Evolutionary conservation across 768 basidiomycete genomes (phyloP).

Genomic region (Grammothele lineata): DNA sequence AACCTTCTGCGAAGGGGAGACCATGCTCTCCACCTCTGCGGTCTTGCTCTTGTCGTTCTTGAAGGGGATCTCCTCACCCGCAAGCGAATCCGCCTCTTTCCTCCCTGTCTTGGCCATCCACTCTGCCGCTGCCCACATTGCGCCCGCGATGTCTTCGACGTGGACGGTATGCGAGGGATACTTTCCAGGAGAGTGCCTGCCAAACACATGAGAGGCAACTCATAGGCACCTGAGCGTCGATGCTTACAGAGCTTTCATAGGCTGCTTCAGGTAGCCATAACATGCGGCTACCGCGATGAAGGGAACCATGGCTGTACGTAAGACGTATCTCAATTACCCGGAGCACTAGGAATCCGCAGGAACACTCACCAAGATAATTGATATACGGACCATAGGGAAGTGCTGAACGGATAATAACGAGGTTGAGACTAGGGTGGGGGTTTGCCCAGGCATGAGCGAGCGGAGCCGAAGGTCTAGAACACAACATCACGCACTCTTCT

Average conservation of each 20-base stretch:
- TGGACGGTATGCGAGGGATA: constrained; percentile 75
- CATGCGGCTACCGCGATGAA: constrained; percentile 73
- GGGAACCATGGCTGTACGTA: constrained; percentile 48
- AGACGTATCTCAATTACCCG: not conserved
- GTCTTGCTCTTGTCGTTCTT: constrained; percentile 70
- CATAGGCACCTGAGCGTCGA: not conserved
- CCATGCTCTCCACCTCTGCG: constrained; percentile 58
- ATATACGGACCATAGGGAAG: constrained; percentile 81
- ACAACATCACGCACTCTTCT: constrained; percentile 45
- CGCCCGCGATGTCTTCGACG: constrained; percentile 74
- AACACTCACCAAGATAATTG: constrained; percentile 36
- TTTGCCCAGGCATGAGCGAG: not conserved
- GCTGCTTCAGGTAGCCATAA: constrained; percentile 78
- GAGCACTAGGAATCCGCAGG: not conserved
- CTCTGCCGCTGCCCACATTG: constrained; percentile 66
- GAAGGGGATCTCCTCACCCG: constrained; percentile 64
- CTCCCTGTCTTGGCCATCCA: constrained; percentile 69
- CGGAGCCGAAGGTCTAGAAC: constrained; percentile 17
- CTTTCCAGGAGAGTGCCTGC: constrained; percentile 77
- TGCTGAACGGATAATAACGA: constrained; percentile 72
- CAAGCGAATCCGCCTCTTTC: constrained; percentile 54
- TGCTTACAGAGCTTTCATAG: constrained; percentile 79
- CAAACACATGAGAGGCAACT: constrained; percentile 3
- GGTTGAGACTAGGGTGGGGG: constrained; percentile 55
- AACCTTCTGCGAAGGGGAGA: constrained; percentile 50